A percentile compares a stretch with the other conserved stretches of the same genome.
Evolutionary conservation across 306 rosid species (phyloP).

Genomic region (Cucurbita ficifolia): DNA sequence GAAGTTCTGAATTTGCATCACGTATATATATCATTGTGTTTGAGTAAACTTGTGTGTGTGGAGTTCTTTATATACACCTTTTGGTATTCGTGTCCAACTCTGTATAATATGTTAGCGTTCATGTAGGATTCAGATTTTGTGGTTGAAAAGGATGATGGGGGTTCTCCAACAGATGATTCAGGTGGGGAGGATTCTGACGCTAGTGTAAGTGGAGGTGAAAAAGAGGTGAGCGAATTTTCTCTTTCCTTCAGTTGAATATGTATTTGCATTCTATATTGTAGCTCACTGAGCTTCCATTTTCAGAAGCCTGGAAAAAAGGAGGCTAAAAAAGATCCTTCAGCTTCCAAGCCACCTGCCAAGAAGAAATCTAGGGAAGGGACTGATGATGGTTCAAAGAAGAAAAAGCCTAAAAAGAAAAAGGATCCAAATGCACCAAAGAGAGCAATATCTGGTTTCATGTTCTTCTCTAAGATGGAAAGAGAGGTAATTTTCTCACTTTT

Average conservation of each 20-base stretch:
- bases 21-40: background rate
- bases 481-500: constrained; percentile 39
- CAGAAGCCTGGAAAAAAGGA: constrained; percentile 92
- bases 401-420: constrained; percentile 86
- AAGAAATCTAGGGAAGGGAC: constrained; percentile 59
- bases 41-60: background rate
- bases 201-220: constrained; percentile 57
- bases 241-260: background rate
- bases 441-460: constrained; percentile 94
- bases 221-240: constrained; percentile 41
- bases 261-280: constrained; percentile 3
- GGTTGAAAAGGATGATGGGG: constrained; percentile 69
- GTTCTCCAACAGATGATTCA: constrained; percentile 96
- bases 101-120: constrained; percentile 11
- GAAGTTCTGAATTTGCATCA: background rate
- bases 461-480: constrained; percentile 90
- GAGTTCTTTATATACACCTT: background rate
- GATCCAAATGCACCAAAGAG: constrained; percentile 99
- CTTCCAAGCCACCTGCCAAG: constrained; percentile 81
- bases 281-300: constrained; percentile 16
- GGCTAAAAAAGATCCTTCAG: constrained; percentile 40
- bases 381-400: constrained; percentile 77
- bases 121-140: constrained; percentile 83
- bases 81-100: background rate
- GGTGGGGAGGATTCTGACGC: constrained; percentile 83